phyloP scores from a whole-genome alignment of 1,284 basidiomycete species.

The Melampsora americana region DNA sequence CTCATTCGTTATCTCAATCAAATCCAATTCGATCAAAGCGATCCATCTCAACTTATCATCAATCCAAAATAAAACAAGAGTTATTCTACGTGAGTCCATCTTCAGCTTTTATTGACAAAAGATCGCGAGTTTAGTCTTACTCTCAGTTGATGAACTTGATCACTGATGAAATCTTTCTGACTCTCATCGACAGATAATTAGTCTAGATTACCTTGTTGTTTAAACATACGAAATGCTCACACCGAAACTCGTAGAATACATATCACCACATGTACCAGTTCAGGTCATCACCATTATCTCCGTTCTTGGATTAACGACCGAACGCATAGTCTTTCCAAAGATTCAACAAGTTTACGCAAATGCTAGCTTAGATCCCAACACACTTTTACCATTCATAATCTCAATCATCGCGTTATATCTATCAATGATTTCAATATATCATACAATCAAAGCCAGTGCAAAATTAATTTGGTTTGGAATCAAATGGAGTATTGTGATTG shows the following conservation, averaged over 20 bases:
- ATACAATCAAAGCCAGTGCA: conserved; percentile 22
- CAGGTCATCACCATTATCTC: conserved; percentile 17
- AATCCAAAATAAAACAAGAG: no score
- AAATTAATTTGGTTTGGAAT: conserved; percentile 25
- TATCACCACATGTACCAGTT: conserved; percentile 26
- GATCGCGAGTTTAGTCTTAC: no score
- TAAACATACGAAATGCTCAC: no score
- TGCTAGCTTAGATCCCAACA: conserved; percentile 35
- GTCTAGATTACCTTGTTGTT: no score
- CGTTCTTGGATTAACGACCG: conserved; percentile 19
- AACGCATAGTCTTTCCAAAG: conserved; percentile 30
- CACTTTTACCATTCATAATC: conserved; percentile 24
- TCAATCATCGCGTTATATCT: conserved; percentile 32
- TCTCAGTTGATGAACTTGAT: no score
- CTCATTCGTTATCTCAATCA: no score
- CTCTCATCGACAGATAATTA: no score
- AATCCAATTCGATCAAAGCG: no score
- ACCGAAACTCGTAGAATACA: background rate
- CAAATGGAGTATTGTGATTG: conserved; percentile 31
- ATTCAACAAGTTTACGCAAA: conserved; percentile 23
- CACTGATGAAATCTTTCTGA: no score
- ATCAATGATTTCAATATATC: conserved; percentile 30
- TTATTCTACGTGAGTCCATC: no score
- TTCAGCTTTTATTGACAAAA: no score
- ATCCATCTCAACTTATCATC: no score